Evolutionary conservation across 345 rosid species (phyloP).

Genomic region (Excoecaria cochinchinensis): DNA sequence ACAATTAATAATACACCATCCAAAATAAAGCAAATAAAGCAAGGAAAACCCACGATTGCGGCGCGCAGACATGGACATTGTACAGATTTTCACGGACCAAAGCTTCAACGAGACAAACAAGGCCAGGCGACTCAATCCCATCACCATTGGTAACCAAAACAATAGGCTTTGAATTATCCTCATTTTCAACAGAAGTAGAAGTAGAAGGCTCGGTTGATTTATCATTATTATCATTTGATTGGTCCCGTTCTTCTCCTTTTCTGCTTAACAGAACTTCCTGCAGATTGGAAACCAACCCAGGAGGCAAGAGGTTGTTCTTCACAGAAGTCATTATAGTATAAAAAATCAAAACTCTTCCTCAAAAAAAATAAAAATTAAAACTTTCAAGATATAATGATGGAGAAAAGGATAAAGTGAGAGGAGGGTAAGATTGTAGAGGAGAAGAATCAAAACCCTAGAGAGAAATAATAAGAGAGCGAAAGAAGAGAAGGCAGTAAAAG

Average conservation of each 20-base stretch:
- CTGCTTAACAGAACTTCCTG: conserved; percentile 71
- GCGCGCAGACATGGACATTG: conserved; percentile 89
- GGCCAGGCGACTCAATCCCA: conserved; percentile 93
- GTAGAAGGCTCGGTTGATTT: conserved; percentile 51
- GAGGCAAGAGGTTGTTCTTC: conserved; percentile 63
- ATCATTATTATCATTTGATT: conserved; percentile 12
- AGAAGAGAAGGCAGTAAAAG: not conserved
- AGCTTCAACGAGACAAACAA: conserved; percentile 82
- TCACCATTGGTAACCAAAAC: conserved; percentile 81
- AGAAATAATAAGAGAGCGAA: conserved; percentile 11
- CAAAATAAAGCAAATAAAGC: conserved; percentile 5
- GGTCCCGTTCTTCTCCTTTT: conserved; percentile 31
- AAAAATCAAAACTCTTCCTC: not conserved
- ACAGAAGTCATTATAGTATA: conserved; percentile 41
- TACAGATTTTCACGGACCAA: conserved; percentile 69
- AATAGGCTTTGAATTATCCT: conserved; percentile 64
- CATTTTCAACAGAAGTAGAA: conserved; percentile 45
- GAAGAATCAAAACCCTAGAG: conserved; percentile 38
- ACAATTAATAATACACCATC: not conserved
- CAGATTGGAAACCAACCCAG: conserved; percentile 78
- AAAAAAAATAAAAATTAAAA: too few relatives aligned
- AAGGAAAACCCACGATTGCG: conserved; percentile 68
- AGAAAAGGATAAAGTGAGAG: not conserved
- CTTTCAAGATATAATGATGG: not conserved
- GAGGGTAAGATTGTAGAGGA: not conserved